Base-by-base conservation (phyloP, 2,329 filamentous ascomycete genomes). In the Venturia carpophila region DNA sequence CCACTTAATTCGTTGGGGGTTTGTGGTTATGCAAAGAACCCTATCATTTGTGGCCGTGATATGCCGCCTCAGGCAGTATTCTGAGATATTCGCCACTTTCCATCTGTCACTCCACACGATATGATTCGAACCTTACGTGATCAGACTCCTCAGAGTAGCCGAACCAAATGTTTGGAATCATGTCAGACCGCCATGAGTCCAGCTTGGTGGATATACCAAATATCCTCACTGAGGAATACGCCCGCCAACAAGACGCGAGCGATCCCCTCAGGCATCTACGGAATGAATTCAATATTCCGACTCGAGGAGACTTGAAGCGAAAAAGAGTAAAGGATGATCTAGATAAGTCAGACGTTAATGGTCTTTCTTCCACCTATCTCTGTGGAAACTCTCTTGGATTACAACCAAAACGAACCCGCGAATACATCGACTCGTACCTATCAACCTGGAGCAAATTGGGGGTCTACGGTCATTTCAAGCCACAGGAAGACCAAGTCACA, bases 301-400 rank as follows among this genome's bases (percentile, higher is more conserved):
- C 88, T 3, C 90, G 86, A 73, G 79, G 78, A 11, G 90, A 92
- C 49, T 76, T 94, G 58, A 86, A 83, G 73, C 83, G 88, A 68
- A 87, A 80, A 68, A 84, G 81, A 11, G 75, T 71, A 9, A 66
- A 67, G 24, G 69, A 66, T 70, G 71, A 64, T 69, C 68, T 65
- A 70, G 55, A 42, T 30, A 37, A 11, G 10, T 70, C 7, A 74
- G 70, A 76, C n/a, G 70, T 68, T 24, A 70, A 71, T 17, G 69
- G 79, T n/a, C 63, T 37, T 37, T 77, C 78, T 60, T 83, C 82
- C 66, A 87, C 91, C 66, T 97, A 96, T 75, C 86, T 97, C 68
- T 93, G 91, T 69, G 92, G 92, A 65, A 96, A 96, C 78, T 96
- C 91, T 0, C 83, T 96, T 1, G 92, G 92, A 45, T 83, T 93